Percentiles rank a stretch among this genome's conserved stretches.
phyloP scores from a whole-genome alignment of 2,329 filamentous ascomycete genomes.

The Claviceps sp. region DNA sequence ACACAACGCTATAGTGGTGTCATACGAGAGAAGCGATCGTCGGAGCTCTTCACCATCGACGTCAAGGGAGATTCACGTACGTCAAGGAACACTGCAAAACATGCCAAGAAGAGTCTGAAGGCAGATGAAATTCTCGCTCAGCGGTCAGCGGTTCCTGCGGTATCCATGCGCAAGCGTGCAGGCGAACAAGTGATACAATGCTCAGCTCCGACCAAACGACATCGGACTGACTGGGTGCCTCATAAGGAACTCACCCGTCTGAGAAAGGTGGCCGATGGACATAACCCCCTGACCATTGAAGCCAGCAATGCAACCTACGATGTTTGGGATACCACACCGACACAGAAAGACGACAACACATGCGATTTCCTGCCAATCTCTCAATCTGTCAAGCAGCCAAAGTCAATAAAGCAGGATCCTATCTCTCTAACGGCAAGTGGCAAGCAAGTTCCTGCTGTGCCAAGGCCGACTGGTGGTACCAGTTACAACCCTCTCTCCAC shows the following conservation, averaged over 20 bases:
- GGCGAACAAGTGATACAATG: conserved; percentile 60
- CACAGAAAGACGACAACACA: conserved; percentile 22
- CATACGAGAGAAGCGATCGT: conserved; percentile 67
- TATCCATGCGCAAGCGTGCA: conserved; percentile 65
- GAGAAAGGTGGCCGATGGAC: conserved; percentile 64
- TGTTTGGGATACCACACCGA: conserved; percentile 51
- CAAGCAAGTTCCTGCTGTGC: conserved; percentile 65
- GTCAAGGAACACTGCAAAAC: conserved; percentile 48
- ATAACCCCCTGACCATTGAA: conserved; percentile 40
- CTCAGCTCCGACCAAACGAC: conserved; percentile 59
- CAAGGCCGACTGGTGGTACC: conserved; percentile 65
- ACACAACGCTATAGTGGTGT: conserved; percentile 49
- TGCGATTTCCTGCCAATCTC: conserved; percentile 51
- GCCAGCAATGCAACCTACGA: conserved; percentile 59
- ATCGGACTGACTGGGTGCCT: conserved; percentile 66
- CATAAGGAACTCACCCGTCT: conserved; percentile 73
- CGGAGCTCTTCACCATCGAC: conserved; percentile 78
- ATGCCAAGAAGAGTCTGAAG: conserved; percentile 65
- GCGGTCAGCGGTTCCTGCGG: conserved; percentile 68
- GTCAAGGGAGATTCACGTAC: conserved; percentile 55
- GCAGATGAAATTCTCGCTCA: conserved; percentile 82
- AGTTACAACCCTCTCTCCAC: conserved; percentile 87
- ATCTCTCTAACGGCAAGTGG: conserved; percentile 73
- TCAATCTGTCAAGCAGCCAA: conserved; percentile 55
- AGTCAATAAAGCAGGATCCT: conserved; percentile 62